phyloP scores from a whole-genome alignment of 2,329 filamentous ascomycete genomes.

The Sporothrix dimorphospora region DNA sequence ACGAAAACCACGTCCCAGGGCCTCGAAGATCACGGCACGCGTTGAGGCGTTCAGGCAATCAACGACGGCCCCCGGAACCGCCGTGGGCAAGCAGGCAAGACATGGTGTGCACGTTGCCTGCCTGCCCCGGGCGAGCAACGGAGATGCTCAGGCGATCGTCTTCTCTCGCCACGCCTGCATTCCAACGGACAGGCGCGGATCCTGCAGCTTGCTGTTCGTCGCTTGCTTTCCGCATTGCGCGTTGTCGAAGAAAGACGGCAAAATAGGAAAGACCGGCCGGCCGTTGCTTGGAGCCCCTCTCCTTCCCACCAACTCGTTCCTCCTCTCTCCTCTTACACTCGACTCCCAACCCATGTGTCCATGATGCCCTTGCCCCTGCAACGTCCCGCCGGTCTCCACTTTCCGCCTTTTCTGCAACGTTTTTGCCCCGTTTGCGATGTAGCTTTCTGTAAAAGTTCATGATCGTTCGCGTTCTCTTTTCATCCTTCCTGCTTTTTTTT shows the following conservation, averaged over 20 bases:
- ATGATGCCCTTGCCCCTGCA: slow-evolving; percentile 14
- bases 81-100: slow-evolving; percentile 7
- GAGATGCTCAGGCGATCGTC: neutral
- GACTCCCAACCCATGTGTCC: neutral
- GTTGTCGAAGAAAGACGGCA: neutral
- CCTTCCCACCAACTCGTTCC: slow-evolving; percentile 4
- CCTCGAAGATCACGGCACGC: slow-evolving; percentile 4
- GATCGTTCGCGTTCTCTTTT: neutral
- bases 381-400: slow-evolving; percentile 19
- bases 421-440: neutral
- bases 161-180: slow-evolving; percentile 1
- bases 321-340: neutral
- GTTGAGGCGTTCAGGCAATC: neutral
- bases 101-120: neutral
- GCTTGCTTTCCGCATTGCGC: neutral
- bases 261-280: slow-evolving; percentile 5
- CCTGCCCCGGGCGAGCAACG: neutral
- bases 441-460: slow-evolving; percentile 18
- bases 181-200: neutral
- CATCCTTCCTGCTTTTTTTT: neutral
- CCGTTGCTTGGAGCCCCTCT: slow-evolving; percentile 9
- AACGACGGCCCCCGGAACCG: neutral
- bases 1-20: neutral
- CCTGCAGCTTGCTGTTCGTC: neutral
- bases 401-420: slow-evolving; percentile 7